Evolutionary conservation across 768 basidiomycete species (phyloP), one percentile per base, ranked within the genome.

Genomic region (Astraeus odoratus): DNA sequence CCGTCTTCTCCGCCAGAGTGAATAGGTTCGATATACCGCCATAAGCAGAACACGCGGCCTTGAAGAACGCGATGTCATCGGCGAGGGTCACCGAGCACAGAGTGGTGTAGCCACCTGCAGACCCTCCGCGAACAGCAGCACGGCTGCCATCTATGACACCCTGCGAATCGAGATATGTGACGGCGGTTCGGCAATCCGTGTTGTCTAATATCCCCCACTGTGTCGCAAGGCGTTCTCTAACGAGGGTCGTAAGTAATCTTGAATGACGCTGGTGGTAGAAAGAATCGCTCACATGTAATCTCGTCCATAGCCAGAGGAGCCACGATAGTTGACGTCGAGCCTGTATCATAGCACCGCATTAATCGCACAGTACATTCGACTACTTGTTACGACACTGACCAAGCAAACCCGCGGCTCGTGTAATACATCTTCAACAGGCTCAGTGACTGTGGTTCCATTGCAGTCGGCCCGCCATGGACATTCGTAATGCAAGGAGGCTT

Each of bases 281-380:
- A 31, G 8, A 18, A 12, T n/a, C 20, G 30, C 67, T 35, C 49
- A 71, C 70, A 73, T 76, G 52, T 86, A 91, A 16, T 63, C 63
- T 5, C 82, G 72, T 0, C 88, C 88, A 51, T 81, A 87, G 0
- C 81, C 81, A 10, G 78, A 77, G 0, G 82, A 83, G 3, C 86
- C 86, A 12, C 83, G 73, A 51, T 86, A 83, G 56, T 89, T 82
- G 27, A 89, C 83, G 42, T 83, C 82, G 23, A 84, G 54, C 76
- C 82, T 79, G 10, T n/a, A 31, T 13, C 5, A 73, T 77, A 75
- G 47, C 39, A 2, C 3, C 27, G 44, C 44, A 0, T 51, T 56
- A 20, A 46, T 26, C 48, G 33, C 3, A 47, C 4, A 6, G 30
- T 31, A 5, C 15, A 6, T 19, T 31, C 49, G n/a, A 51, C 23